phyloP scores from a whole-genome alignment of 108 stramenopile species.

The Ochromonas danica region DNA sequence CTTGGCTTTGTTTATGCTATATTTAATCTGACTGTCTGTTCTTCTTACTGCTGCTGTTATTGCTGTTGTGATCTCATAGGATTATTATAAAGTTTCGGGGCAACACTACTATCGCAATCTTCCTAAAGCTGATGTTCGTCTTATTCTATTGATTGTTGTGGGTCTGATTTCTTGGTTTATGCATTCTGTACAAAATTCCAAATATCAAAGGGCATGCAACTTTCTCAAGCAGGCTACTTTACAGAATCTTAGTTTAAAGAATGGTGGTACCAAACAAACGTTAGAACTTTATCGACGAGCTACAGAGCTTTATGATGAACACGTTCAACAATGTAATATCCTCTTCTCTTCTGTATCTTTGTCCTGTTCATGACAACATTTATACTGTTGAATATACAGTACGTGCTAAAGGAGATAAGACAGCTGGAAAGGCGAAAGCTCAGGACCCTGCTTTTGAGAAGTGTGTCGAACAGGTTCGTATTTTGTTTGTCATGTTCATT shows the following conservation, averaged over 20 bases:
- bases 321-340: not conserved
- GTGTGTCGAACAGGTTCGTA: not conserved
- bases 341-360: not conserved
- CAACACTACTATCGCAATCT: not conserved
- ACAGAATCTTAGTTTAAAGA: not conserved
- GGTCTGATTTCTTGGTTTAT: not conserved
- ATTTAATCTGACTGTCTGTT: not conserved
- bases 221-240: not conserved
- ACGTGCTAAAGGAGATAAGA: not conserved
- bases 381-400: not conserved
- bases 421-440: not conserved
- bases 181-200: not conserved
- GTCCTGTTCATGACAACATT: not conserved
- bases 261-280: not conserved
- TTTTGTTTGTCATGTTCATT: not conserved
- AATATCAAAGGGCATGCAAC: not conserved
- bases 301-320: not conserved
- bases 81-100: slow-evolving; percentile 1
- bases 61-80: not conserved
- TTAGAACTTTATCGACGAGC: not conserved
- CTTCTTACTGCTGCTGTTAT: too few relatives aligned
- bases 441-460: not conserved
- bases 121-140: slow-evolving; percentile 7
- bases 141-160: not conserved
- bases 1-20: not conserved